These are phyloP conservation scores for Calycina marina DNA, from an alignment of 2,329 filamentous ascomycete species.

Conservation along the genomic window DNA sequence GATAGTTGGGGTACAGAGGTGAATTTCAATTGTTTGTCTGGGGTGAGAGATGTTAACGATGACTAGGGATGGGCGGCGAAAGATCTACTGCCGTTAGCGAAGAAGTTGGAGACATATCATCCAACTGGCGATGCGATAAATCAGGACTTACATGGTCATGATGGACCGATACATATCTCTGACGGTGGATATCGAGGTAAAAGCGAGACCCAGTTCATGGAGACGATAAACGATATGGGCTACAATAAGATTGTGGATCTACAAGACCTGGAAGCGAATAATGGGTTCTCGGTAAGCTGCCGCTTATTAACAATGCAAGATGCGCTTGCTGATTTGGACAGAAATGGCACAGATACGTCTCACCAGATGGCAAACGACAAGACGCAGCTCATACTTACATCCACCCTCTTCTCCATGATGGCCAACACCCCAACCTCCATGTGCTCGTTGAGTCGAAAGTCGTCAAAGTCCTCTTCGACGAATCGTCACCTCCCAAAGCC, in stretches of 20 bases:
- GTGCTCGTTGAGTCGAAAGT: constrained; percentile 43
- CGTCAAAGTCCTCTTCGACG: constrained; percentile 35
- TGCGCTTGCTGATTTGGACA: not conserved
- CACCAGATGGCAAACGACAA: constrained; percentile 37
- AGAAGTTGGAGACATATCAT: constrained; percentile 42
- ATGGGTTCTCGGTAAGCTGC: constrained; percentile 1
- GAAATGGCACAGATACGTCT: constrained; percentile 31
- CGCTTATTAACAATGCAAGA: not conserved
- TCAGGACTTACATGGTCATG: constrained; percentile 31
- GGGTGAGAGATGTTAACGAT: constrained; percentile 34
- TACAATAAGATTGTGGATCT: constrained; percentile 37
- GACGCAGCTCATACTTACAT: constrained; percentile 41
- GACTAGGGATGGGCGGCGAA: constrained; percentile 32
- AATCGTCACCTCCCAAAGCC: constrained; percentile 31
- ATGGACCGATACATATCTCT: constrained; percentile 41
- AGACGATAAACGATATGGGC: constrained; percentile 32
- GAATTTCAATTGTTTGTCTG: too few relatives aligned
- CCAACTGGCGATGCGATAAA: constrained; percentile 11
- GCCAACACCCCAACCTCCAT: constrained; percentile 41
- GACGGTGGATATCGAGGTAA: constrained; percentile 31
- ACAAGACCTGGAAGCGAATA: constrained; percentile 28
- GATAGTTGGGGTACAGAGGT: constrained; percentile 36
- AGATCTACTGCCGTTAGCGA: constrained; percentile 37
- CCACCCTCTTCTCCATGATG: constrained; percentile 34
- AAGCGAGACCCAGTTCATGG: constrained; percentile 34